Conservation (phyloP, 2,329 filamentous ascomycete species). For the Capronia coronata region DNA sequence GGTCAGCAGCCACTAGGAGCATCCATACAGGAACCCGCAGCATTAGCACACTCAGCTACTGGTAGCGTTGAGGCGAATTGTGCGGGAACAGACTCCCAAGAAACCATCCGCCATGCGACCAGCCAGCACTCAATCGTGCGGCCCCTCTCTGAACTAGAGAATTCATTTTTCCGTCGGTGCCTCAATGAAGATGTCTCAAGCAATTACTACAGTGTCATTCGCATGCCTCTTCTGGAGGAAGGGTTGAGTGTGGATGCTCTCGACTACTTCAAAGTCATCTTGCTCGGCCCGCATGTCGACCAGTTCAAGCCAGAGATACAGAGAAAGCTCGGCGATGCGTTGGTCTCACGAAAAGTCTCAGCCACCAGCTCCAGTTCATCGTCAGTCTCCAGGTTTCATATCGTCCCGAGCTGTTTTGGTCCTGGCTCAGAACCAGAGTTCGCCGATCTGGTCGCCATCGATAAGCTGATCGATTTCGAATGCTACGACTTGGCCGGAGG, state of each 20-base stretch:
- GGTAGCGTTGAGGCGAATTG: not conserved
- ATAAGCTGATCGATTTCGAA: conserved; percentile 43
- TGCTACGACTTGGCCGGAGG: conserved; percentile 34
- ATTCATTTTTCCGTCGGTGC: not conserved
- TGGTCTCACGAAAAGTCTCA: conserved; percentile 38
- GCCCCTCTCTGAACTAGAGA: conserved; percentile 26
- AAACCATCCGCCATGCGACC: not conserved
- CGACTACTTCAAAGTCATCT: conserved; percentile 20
- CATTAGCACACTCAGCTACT: not conserved
- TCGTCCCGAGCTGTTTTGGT: conserved; percentile 45
- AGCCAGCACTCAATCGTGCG: not conserved
- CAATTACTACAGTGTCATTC: conserved; percentile 20
- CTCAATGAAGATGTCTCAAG: not conserved
- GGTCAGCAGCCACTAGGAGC: not conserved
- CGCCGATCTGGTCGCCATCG: conserved; percentile 42
- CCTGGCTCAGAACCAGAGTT: conserved; percentile 41
- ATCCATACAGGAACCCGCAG: not conserved
- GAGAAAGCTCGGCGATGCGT: conserved; percentile 44
- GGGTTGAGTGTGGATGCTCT: conserved; percentile 19
- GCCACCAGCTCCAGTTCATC: conserved; percentile 33
- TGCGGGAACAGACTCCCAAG: not conserved
- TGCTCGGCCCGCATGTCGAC: conserved; percentile 19
- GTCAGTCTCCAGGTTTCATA: conserved; percentile 43
- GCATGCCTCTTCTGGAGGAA: conserved; percentile 28
- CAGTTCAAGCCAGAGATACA: conserved; percentile 23